Conservation (phyloP, 805 yeast genomes). For the Spathaspora arborariae region DNA sequence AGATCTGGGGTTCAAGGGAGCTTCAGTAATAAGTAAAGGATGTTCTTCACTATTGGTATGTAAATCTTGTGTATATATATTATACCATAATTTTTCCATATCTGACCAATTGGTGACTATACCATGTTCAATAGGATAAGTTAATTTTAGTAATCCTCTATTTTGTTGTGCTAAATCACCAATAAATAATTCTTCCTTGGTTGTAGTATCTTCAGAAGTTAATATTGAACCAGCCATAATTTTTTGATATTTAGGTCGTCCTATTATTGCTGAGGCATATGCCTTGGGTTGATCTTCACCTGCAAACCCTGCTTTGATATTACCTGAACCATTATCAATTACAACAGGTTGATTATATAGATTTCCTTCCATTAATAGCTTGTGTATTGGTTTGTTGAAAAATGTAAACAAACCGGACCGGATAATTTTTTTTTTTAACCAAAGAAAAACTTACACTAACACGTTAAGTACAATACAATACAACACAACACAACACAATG, state of each 20-base stretch:
- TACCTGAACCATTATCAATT: slow-evolving; percentile 69
- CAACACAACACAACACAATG: slow-evolving; percentile 5
- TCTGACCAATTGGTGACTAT: slow-evolving; percentile 78
- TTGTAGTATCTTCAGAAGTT: slow-evolving; percentile 9
- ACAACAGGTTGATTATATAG: slow-evolving; percentile 46
- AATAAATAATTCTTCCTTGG: slow-evolving; percentile 53
- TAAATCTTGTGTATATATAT: slow-evolving; percentile 56
- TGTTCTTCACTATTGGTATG: slow-evolving; percentile 70
- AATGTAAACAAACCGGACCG: background rate
- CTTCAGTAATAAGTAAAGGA: slow-evolving; percentile 84
- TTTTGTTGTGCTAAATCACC: slow-evolving; percentile 73
- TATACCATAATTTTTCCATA: slow-evolving; percentile 79
- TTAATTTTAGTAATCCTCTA: slow-evolving; percentile 70
- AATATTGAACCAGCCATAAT: slow-evolving; percentile 59
- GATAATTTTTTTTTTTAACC: background rate
- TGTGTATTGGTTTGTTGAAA: background rate
- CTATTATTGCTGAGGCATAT: slow-evolving; percentile 63
- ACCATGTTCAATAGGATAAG: slow-evolving; percentile 79
- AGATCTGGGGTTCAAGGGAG: slow-evolving; percentile 70
- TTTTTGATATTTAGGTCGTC: slow-evolving; percentile 79
- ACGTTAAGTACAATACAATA: slow-evolving; percentile 1
- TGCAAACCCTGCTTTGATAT: slow-evolving; percentile 85
- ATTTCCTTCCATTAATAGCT: slow-evolving; percentile 7
- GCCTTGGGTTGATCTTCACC: slow-evolving; percentile 81
- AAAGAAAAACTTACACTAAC: background rate